These are phyloP conservation scores for Pulveroboletus sp. DNA, from an alignment of 768 basidiomycete species.

Conservation along the genomic window DNA sequence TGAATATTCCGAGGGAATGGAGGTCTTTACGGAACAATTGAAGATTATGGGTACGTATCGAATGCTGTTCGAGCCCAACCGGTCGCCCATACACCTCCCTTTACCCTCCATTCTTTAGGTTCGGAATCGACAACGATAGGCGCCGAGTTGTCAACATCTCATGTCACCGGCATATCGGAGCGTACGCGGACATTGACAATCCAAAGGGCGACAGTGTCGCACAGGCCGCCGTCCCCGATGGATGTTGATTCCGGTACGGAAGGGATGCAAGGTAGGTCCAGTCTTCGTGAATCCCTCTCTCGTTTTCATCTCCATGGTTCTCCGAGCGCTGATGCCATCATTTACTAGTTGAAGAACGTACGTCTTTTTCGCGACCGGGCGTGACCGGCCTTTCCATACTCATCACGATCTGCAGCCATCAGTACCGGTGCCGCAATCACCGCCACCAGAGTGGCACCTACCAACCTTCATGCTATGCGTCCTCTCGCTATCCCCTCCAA, in stretches of 20 bases:
- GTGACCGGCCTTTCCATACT: background rate
- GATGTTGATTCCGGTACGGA: slow-evolving; percentile 15
- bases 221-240: slow-evolving; percentile 22
- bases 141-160: slow-evolving; percentile 14
- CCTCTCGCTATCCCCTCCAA: slow-evolving; percentile 9
- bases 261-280: slow-evolving; percentile 15
- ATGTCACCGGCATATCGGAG: slow-evolving; percentile 19
- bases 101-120: slow-evolving; percentile 3
- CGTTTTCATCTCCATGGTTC: too few relatives aligned
- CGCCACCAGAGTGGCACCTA: background rate
- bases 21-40: slow-evolving; percentile 8
- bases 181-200: slow-evolving; percentile 17
- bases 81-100: background rate
- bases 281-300: background rate
- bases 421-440: background rate
- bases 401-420: slow-evolving; percentile 8
- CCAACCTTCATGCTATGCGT: background rate
- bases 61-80: background rate
- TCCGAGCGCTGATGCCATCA: slow-evolving; percentile 5
- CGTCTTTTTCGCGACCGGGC: background rate
- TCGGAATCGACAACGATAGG: slow-evolving; percentile 3
- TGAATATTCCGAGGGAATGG: slow-evolving; percentile 17
- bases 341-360: slow-evolving; percentile 18
- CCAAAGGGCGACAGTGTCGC: slow-evolving; percentile 5
- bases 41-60: slow-evolving; percentile 17